These are phyloP conservation scores for Coemansia sp. DNA, from an alignment of 192 early-diverging fungal species.

Conservation along the genomic window DNA sequence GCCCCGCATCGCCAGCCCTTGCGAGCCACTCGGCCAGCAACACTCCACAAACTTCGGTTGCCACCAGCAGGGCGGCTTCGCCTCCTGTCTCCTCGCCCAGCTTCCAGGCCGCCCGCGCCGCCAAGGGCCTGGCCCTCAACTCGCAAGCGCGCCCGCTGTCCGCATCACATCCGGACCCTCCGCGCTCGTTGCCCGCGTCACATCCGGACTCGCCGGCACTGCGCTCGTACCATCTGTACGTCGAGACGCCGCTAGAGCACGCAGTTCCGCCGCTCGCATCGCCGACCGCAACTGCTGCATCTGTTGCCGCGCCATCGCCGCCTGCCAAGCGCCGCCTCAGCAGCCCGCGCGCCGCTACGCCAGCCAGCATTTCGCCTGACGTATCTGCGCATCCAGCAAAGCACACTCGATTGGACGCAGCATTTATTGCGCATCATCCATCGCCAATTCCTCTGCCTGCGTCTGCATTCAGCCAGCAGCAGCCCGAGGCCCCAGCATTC, in stretches of 20 bases:
- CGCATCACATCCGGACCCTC: no score
- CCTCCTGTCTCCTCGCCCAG: conserved; percentile 23
- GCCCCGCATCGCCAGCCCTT: conserved; percentile 18
- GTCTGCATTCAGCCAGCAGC: neutral
- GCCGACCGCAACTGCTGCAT: conserved; percentile 9
- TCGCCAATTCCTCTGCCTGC: conserved; percentile 17
- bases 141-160: neutral
- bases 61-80: conserved; percentile 40
- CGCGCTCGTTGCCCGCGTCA: neutral
- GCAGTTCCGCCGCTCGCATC: conserved; percentile 26
- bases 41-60: conserved; percentile 10
- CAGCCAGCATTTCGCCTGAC: neutral
- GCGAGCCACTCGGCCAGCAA: conserved; percentile 9
- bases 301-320: conserved; percentile 10
- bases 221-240: conserved; percentile 49
- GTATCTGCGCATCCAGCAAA: conserved; percentile 25
- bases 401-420: conserved; percentile 24
- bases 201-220: conserved; percentile 29
- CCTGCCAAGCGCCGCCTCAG: conserved; percentile 43
- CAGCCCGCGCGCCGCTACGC: conserved; percentile 26
- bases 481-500: neutral
- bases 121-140: conserved; percentile 33
- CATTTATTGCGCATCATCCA: conserved; percentile 9
- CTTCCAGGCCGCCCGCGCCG: conserved; percentile 42
- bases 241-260: conserved; percentile 45